A percentile compares a stretch with the other conserved stretches of the same genome.
Evolutionary conservation across 1,139 yeast species (phyloP).

Genomic region (Candida labiduridarum): DNA sequence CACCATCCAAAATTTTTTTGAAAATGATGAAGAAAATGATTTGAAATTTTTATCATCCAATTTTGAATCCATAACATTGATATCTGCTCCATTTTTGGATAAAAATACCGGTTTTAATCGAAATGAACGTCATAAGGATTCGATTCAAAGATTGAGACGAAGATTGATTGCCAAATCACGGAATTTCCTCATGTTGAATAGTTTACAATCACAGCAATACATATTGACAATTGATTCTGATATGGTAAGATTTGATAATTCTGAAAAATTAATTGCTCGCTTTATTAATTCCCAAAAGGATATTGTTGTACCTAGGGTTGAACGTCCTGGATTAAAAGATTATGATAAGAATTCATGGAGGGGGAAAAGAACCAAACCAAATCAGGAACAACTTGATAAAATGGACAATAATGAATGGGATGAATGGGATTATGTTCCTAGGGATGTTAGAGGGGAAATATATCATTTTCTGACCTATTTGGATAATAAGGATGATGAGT

Average conservation of each 20-base stretch:
- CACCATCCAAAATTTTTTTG: slow-evolving; percentile 20
- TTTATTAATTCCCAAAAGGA: slow-evolving; percentile 37
- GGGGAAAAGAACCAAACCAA: slow-evolving; percentile 40
- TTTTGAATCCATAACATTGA: slow-evolving; percentile 26
- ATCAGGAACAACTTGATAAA: slow-evolving; percentile 26
- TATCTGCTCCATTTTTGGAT: slow-evolving; percentile 38
- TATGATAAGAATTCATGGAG: slow-evolving; percentile 51
- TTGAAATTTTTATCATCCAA: slow-evolving; percentile 2
- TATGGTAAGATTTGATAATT: slow-evolving; percentile 28
- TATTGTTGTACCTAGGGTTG: slow-evolving; percentile 41
- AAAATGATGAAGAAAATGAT: slow-evolving; percentile 15
- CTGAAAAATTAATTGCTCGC: slow-evolving; percentile 23
- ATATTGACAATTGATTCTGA: slow-evolving; percentile 52
- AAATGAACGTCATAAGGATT: slow-evolving; percentile 32
- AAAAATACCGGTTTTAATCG: slow-evolving; percentile 21
- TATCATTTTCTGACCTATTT: slow-evolving; percentile 32
- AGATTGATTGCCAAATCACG: slow-evolving; percentile 37
- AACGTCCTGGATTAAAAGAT: slow-evolving; percentile 21
- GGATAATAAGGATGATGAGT: slow-evolving; percentile 19
- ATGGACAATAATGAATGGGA: slow-evolving; percentile 35
- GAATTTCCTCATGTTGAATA: slow-evolving; percentile 34
- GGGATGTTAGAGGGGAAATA: slow-evolving; percentile 29
- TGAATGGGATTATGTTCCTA: slow-evolving; percentile 36
- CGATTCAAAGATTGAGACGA: slow-evolving; percentile 34
- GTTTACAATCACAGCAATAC: slow-evolving; percentile 33